Conservation (phyloP, 75 land plant species). For the Isoetes taiwanensis region DNA sequence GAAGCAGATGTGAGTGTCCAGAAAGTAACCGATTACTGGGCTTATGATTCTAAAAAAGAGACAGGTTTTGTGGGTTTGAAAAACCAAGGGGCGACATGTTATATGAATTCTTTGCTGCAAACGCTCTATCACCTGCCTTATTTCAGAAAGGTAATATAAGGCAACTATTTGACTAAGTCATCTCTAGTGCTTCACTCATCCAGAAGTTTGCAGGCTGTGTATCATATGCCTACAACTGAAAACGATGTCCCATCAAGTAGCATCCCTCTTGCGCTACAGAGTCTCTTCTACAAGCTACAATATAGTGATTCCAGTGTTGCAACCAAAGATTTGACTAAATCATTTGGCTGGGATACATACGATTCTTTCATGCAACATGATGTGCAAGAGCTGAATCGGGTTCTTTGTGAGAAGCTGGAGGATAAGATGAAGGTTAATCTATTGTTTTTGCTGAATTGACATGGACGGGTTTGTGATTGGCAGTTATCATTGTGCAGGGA, state of each 20-base stretch:
- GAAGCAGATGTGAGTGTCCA: conserved; percentile 4
- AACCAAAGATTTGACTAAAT: conserved; percentile 92
- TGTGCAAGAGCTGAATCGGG: conserved; percentile 94
- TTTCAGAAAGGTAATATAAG: conserved; percentile 67
- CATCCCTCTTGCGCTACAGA: conserved; percentile 92
- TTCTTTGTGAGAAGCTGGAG: conserved; percentile 87
- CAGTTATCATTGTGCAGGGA: conserved; percentile 33
- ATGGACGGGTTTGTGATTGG: not conserved
- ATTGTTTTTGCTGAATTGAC: too few relatives aligned
- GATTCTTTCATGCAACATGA: conserved; percentile 99
- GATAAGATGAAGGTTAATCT: conserved; percentile 90
- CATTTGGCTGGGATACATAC: conserved; percentile 98
- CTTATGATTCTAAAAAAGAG: conserved; percentile 4
- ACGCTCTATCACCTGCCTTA: conserved; percentile 87
- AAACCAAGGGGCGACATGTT: conserved; percentile 5
- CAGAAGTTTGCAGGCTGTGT: conserved; percentile 59
- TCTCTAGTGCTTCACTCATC: not conserved
- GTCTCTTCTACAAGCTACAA: conserved; percentile 95
- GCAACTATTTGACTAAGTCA: too few relatives aligned
- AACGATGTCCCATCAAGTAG: conserved; percentile 89
- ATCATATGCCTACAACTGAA: conserved; percentile 98
- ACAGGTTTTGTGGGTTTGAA: conserved; percentile 4
- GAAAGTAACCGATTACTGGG: conserved; percentile 8
- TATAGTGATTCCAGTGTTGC: conserved; percentile 88
- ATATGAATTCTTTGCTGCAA: conserved; percentile 2